Evolutionary conservation across 2,329 filamentous ascomycete species (phyloP).

Genomic region (Aspergillus floridensis): DNA sequence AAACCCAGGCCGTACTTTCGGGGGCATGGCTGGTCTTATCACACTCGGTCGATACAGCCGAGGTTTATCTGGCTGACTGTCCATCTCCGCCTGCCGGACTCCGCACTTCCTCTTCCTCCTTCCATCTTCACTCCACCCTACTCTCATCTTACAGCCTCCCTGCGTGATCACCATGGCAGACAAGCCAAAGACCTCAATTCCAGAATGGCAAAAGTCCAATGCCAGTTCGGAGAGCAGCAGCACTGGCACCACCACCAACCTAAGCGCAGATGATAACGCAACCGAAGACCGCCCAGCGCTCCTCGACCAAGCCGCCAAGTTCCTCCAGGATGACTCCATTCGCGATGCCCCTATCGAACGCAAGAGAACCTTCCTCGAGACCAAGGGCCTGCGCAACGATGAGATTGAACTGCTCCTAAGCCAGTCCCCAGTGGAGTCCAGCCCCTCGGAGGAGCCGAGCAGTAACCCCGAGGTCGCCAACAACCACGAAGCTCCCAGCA

Average conservation of each 20-base stretch:
- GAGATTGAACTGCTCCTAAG: constrained; percentile 68
- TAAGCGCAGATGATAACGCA: not conserved
- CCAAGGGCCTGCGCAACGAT: constrained; percentile 67
- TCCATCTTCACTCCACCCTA: not conserved
- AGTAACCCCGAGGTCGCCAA: constrained; percentile 16
- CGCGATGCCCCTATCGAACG: constrained; percentile 65
- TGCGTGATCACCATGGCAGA: constrained; percentile 31
- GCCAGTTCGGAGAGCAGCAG: constrained; percentile 13
- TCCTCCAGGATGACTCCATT: constrained; percentile 73
- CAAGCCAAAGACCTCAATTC: constrained; percentile 38
- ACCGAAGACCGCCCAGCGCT: constrained; percentile 35
- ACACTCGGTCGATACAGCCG: constrained; percentile 16
- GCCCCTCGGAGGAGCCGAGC: constrained; percentile 27
- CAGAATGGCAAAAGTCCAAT: constrained; percentile 43
- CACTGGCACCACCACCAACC: constrained; percentile 11
- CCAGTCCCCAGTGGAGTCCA: constrained; percentile 17
- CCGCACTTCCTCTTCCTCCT: constrained; percentile 9
- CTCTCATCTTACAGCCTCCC: not conserved
- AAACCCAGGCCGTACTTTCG: too few relatives aligned
- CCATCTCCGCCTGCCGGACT: not conserved
- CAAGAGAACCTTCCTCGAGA: constrained; percentile 72
- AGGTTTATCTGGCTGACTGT: constrained; percentile 10
- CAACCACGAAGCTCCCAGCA: constrained; percentile 6
- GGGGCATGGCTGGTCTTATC: not conserved
- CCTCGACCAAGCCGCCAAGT: constrained; percentile 68